A percentile compares a stretch with the other conserved stretches of the same genome.
Conservation (phyloP, 352 stramenopile species). For the Phytopythium vexans region DNA sequence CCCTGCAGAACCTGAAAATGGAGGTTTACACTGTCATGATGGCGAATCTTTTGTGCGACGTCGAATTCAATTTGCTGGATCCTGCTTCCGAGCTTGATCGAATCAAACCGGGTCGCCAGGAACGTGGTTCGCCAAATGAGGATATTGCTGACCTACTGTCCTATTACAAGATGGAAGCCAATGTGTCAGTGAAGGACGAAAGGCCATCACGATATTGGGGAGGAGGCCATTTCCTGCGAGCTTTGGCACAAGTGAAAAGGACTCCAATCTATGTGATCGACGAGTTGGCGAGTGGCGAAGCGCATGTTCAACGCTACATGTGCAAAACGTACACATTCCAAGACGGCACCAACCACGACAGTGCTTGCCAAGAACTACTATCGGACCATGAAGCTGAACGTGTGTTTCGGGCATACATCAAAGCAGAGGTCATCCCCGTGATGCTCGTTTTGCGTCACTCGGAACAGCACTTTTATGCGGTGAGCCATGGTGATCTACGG, state of each 20-base stretch:
- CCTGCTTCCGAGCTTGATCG: background rate
- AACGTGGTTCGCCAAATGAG: too few relatives aligned
- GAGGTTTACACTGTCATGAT: conserved; percentile 3
- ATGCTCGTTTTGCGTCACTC: background rate
- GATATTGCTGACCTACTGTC: too few relatives aligned
- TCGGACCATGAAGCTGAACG: background rate
- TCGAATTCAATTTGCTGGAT: background rate
- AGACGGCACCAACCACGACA: conserved; percentile 5
- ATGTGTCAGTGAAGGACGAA: background rate
- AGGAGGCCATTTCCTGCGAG: background rate
- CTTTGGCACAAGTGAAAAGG: background rate
- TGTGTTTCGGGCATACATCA: background rate
- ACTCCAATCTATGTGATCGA: conserved; percentile 1
- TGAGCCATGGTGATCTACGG: background rate
- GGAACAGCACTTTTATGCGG: conserved; percentile 4
- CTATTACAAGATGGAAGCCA: background rate
- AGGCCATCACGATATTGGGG: conserved; percentile 5
- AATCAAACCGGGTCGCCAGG: too few relatives aligned
- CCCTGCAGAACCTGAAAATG: background rate
- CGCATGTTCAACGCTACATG: conserved; percentile 3
- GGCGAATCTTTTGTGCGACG: background rate
- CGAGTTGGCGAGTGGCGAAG: background rate
- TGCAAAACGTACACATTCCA: background rate
- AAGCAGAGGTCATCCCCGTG: background rate
- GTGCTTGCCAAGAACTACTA: background rate